Evolutionary conservation across 2,329 filamentous ascomycete species (phyloP).

Genomic region (Fusarium denticulatum): DNA sequence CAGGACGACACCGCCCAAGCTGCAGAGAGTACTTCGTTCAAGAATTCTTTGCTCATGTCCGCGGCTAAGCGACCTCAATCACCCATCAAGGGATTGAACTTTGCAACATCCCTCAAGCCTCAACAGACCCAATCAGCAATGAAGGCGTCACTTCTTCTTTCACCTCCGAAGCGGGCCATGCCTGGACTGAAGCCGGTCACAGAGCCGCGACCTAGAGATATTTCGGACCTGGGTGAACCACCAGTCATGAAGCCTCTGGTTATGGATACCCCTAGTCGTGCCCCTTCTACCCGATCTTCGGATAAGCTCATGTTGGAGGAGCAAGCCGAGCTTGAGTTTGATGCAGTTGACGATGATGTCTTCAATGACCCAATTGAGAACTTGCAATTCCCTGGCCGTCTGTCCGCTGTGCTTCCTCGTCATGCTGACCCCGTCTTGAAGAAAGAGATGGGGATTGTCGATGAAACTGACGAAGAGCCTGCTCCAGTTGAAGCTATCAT

Average conservation of each 20-base stretch:
- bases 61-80: constrained; percentile 62
- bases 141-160: constrained; percentile 59
- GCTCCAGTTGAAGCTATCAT: background rate
- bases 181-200: constrained; percentile 48
- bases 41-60: constrained; percentile 59
- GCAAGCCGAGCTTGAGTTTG: constrained; percentile 35
- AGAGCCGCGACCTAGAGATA: constrained; percentile 40
- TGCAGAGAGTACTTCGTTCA: constrained; percentile 48
- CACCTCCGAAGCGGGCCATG: constrained; percentile 60
- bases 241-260: constrained; percentile 52
- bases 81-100: constrained; percentile 52
- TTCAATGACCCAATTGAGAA: constrained; percentile 49
- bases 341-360: constrained; percentile 44
- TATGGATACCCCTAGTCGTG: constrained; percentile 45
- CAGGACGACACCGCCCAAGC: constrained; percentile 16
- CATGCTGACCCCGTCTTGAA: constrained; percentile 53
- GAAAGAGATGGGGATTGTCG: constrained; percentile 47
- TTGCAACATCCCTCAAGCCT: constrained; percentile 40
- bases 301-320: constrained; percentile 52
- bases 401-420: constrained; percentile 58
- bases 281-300: constrained; percentile 44
- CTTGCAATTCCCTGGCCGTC: constrained; percentile 56
- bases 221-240: constrained; percentile 39
- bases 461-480: constrained; percentile 38
- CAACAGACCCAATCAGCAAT: constrained; percentile 52